Percentiles rank a stretch among this genome's conserved stretches.
These are phyloP conservation scores for Pharnaceum exiguum DNA, from an alignment of 148 eudicot species.

Conservation along the genomic window DNA sequence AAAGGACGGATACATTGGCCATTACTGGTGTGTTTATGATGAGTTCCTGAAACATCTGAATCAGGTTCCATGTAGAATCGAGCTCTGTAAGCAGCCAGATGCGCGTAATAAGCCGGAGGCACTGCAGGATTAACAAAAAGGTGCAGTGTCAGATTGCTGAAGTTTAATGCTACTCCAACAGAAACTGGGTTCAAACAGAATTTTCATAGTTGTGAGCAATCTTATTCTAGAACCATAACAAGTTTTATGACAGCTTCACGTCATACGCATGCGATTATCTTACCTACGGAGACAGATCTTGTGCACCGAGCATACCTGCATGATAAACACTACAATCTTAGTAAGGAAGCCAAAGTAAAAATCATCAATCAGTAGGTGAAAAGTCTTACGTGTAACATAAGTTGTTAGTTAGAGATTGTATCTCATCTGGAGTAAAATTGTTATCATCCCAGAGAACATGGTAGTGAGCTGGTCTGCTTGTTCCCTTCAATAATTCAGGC, in stretches of 20 bases:
- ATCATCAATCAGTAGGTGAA: background rate
- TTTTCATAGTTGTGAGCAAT: too few species aligned
- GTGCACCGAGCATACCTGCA: constrained; percentile 84
- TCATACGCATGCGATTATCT: too few species aligned
- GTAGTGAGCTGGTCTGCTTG: constrained; percentile 83
- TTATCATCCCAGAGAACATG: constrained; percentile 88
- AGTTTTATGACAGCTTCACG: too few species aligned
- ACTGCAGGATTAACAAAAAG: constrained; percentile 36
- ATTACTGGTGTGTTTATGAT: constrained; percentile 23
- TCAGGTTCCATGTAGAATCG: constrained; percentile 81
- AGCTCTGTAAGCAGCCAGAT: constrained; percentile 82
- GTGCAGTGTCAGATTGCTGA: background rate
- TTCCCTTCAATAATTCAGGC: constrained; percentile 41
- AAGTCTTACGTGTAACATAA: constrained; percentile 68
- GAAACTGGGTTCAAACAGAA: too few species aligned
- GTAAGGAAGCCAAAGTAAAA: background rate
- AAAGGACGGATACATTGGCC: constrained; percentile 49
- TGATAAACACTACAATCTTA: background rate
- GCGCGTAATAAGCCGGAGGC: constrained; percentile 88
- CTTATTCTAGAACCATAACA: too few species aligned
- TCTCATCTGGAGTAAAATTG: constrained; percentile 69
- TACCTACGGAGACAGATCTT: constrained; percentile 80
- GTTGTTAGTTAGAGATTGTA: constrained; percentile 77
- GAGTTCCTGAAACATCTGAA: constrained; percentile 27
- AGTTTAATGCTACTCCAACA: too few species aligned